These are phyloP conservation scores for Neospermospora avenae DNA, from an alignment of 2,329 filamentous ascomycete genomes.

Conservation along the genomic window DNA sequence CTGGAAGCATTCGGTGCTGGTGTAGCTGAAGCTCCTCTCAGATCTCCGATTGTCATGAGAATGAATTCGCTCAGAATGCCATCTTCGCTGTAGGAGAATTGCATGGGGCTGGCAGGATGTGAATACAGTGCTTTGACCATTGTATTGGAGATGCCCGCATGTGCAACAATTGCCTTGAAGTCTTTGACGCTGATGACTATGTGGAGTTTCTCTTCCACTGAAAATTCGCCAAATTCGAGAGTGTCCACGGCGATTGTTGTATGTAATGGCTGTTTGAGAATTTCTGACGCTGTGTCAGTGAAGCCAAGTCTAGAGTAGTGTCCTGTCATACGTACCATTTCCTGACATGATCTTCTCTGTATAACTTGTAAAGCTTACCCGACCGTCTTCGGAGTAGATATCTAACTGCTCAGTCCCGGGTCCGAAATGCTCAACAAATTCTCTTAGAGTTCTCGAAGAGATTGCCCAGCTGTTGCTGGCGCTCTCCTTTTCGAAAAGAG, in stretches of 20 bases:
- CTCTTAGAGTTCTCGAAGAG: slow-evolving; percentile 65
- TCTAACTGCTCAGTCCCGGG: slow-evolving; percentile 78
- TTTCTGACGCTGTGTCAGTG: slow-evolving; percentile 46
- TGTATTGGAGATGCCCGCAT: slow-evolving; percentile 68
- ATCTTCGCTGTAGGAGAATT: slow-evolving; percentile 66
- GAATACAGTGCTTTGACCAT: slow-evolving; percentile 68
- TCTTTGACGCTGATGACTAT: slow-evolving; percentile 81
- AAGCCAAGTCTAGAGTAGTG: neutral
- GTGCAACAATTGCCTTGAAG: slow-evolving; percentile 74
- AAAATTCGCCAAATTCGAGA: slow-evolving; percentile 72
- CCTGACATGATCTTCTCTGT: slow-evolving; percentile 74
- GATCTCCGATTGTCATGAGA: slow-evolving; percentile 76
- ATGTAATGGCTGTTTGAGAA: slow-evolving; percentile 75
- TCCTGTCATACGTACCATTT: slow-evolving; percentile 46
- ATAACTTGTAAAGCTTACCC: slow-evolving; percentile 75
- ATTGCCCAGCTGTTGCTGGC: slow-evolving; percentile 71
- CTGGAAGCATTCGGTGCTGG: slow-evolving; percentile 28
- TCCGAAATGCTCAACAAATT: slow-evolving; percentile 77
- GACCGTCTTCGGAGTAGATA: slow-evolving; percentile 66
- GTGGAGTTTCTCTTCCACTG: slow-evolving; percentile 71
- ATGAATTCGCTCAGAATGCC: slow-evolving; percentile 74
- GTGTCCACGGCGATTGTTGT: slow-evolving; percentile 76
- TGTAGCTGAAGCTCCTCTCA: slow-evolving; percentile 28
- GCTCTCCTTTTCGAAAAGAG: slow-evolving; percentile 66
- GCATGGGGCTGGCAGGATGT: slow-evolving; percentile 65